Conservation (phyloP, 805 yeast genomes). For the Yarrowia sp. region DNA sequence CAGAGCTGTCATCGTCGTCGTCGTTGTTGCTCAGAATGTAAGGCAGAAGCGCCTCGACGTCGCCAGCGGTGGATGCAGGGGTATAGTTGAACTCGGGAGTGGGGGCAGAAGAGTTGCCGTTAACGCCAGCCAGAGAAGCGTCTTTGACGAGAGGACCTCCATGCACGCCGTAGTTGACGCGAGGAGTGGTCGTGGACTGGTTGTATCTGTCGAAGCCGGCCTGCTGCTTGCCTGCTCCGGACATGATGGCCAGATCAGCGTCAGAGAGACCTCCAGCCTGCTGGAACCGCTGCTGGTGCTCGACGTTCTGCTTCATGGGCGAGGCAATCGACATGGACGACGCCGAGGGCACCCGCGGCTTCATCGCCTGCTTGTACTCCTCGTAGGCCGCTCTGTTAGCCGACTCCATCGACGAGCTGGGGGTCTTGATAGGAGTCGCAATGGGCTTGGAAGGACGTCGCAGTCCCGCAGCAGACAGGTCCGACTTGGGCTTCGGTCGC, state of each 20-base stretch:
- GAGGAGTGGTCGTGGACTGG: neutral
- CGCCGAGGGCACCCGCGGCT: neutral
- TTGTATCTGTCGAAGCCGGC: neutral
- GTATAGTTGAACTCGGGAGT: conserved; percentile 17
- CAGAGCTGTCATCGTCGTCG: neutral
- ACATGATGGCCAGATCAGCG: conserved; percentile 3
- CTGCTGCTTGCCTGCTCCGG: conserved; percentile 5
- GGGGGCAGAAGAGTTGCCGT: conserved; percentile 4
- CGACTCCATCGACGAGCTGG: conserved; percentile 1
- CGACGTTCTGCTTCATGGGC: conserved; percentile 1
- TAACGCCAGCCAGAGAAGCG: conserved; percentile 15
- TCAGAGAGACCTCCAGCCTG: conserved; percentile 16
- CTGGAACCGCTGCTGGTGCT: conserved; percentile 11
- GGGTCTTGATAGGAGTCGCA: neutral
- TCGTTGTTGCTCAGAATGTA: conserved; percentile 21
- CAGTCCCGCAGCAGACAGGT: conserved; percentile 4
- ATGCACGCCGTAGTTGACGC: neutral
- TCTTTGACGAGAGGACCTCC: neutral
- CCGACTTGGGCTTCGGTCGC: neutral
- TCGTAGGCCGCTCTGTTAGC: conserved; percentile 24
- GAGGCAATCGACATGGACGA: neutral
- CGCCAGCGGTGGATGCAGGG: conserved; percentile 10
- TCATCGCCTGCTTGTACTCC: conserved; percentile 22
- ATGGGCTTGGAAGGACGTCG: neutral
- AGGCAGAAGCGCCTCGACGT: neutral